phyloP scores from a whole-genome alignment of 257 asterid genomes.

The Echites panduratus region DNA sequence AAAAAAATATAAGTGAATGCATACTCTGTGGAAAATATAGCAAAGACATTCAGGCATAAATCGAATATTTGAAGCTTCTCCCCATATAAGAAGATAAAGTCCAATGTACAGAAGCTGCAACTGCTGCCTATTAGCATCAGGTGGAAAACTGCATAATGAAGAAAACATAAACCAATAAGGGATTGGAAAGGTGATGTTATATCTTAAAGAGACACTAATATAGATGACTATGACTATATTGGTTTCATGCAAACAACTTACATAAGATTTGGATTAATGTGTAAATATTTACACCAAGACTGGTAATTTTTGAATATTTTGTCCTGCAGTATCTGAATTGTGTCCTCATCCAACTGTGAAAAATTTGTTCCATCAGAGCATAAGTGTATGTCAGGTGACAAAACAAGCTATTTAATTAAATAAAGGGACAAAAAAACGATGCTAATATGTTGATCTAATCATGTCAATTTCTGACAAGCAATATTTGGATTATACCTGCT shows the following conservation, averaged over 20 bases:
- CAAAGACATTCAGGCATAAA: slow-evolving; percentile 99
- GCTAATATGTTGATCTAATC: neutral
- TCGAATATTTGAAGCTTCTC: slow-evolving; percentile 97
- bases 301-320: slow-evolving; percentile 72
- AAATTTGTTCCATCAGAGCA: slow-evolving; percentile 5
- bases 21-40: slow-evolving; percentile 88
- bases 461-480: slow-evolving; percentile 16
- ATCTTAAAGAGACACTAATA: neutral
- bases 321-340: slow-evolving; percentile 60
- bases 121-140: slow-evolving; percentile 59
- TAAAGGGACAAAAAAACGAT: neutral
- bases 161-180: slow-evolving; percentile 8
- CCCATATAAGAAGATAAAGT: slow-evolving; percentile 97
- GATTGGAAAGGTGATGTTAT: slow-evolving; percentile 7
- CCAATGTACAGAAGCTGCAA: slow-evolving; percentile 88
- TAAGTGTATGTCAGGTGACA: neutral
- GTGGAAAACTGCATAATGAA: slow-evolving; percentile 50
- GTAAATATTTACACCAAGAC: slow-evolving; percentile 91
- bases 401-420: neutral
- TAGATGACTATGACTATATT: neutral
- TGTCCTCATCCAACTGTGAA: slow-evolving; percentile 61
- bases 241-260: slow-evolving; percentile 37
- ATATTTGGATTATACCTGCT: slow-evolving; percentile 38
- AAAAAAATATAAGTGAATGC: slow-evolving; percentile 11
- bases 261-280: slow-evolving; percentile 52